A percentile compares a stretch with the other conserved stretches of the same genome.
phyloP scores from a whole-genome alignment of 2,329 filamentous ascomycete genomes.

The Mycosphaerella sp. region DNA sequence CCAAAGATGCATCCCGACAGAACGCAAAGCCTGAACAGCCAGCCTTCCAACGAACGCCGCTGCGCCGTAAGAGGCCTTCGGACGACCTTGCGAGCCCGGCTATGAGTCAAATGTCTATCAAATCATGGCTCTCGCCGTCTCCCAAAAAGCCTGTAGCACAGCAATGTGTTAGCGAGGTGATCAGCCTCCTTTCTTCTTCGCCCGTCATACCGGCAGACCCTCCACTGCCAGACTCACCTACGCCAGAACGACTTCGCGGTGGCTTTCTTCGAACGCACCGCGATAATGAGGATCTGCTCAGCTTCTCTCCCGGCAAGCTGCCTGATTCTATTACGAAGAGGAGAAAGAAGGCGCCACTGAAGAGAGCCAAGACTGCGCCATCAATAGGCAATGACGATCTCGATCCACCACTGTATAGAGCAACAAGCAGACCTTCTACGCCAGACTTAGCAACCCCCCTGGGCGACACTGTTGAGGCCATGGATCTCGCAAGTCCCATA shows the following conservation, averaged over 20 bases:
- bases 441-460: not conserved
- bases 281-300: not conserved
- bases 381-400: conserved; percentile 14
- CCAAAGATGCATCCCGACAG: not conserved
- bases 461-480: conserved; percentile 13
- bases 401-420: not conserved
- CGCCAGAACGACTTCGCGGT: conserved; percentile 14
- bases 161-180: conserved; percentile 15
- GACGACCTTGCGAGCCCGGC: conserved; percentile 24
- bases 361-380: conserved; percentile 29
- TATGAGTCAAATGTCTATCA: conserved; percentile 25
- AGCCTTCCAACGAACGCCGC: conserved; percentile 18
- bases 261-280: conserved; percentile 10
- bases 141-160: conserved; percentile 17
- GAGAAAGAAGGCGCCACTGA: conserved; percentile 26
- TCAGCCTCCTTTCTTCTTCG: conserved; percentile 31
- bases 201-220: conserved; percentile 13
- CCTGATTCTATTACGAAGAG: conserved; percentile 32
- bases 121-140: conserved; percentile 26
- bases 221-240: conserved; percentile 14
- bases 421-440: not conserved
- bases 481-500: conserved; percentile 17
- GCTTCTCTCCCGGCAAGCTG: conserved; percentile 11
- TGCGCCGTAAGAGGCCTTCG: conserved; percentile 26
- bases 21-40: conserved; percentile 3